Conservation (phyloP, 1,284 basidiomycete species). For the Puccinia polysora region DNA sequence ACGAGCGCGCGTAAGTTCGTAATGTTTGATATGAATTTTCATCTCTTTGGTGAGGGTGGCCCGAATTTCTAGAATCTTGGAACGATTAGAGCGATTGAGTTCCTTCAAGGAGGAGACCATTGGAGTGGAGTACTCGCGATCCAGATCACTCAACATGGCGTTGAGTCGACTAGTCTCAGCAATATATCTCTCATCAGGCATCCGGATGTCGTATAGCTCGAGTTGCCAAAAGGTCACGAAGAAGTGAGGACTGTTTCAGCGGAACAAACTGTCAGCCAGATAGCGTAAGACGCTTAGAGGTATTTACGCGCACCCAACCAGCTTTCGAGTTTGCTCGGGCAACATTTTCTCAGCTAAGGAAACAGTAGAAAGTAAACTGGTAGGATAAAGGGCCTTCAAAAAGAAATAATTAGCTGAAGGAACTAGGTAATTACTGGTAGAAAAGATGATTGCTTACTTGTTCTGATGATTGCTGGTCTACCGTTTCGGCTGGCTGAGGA, state of each 20-base stretch:
- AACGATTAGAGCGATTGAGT: slow-evolving; percentile 45
- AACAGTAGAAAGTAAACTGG: slow-evolving; percentile 65
- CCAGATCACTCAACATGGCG: slow-evolving; percentile 52
- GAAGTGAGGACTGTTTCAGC: slow-evolving; percentile 67
- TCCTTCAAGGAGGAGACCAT: slow-evolving; percentile 46
- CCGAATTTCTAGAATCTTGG: slow-evolving; percentile 44
- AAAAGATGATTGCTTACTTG: slow-evolving; percentile 8
- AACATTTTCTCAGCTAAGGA: slow-evolving; percentile 66
- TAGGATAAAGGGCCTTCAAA: slow-evolving; percentile 27
- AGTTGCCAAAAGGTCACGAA: slow-evolving; percentile 93
- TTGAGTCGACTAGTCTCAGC: slow-evolving; percentile 54
- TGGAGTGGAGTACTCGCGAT: slow-evolving; percentile 47
- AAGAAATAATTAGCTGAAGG: background rate
- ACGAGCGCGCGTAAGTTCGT: slow-evolving; percentile 69
- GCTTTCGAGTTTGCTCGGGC: slow-evolving; percentile 62
- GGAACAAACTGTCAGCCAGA: background rate
- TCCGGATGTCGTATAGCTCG: slow-evolving; percentile 75
- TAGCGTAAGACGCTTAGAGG: slow-evolving; percentile 45
- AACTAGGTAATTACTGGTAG: background rate
- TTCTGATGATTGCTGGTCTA: background rate
- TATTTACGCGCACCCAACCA: slow-evolving; percentile 63
- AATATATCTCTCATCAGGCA: slow-evolving; percentile 58
- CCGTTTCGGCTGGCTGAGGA: slow-evolving; percentile 7
- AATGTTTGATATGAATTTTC: slow-evolving; percentile 64
- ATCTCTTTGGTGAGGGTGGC: slow-evolving; percentile 67